Evolutionary conservation across 2,329 filamentous ascomycete genomes (phyloP).

Genomic region (Colletotrichum tanaceti): DNA sequence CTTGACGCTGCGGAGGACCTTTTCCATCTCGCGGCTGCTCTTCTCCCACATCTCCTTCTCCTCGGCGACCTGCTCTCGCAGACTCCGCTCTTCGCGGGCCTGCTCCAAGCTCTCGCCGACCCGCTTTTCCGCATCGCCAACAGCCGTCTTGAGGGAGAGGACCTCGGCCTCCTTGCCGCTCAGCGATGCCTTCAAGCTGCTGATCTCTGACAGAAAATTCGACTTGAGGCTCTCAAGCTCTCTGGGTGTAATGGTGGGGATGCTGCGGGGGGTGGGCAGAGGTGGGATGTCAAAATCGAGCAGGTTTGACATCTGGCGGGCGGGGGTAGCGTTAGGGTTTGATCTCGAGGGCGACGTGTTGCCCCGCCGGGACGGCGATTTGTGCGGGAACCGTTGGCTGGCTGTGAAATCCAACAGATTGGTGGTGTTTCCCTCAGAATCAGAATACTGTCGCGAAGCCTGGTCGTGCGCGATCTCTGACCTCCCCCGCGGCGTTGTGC

Average conservation of each 20-base stretch:
- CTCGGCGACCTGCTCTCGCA: slow-evolving; percentile 76
- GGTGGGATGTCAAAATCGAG: slow-evolving; percentile 96
- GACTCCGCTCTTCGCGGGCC: slow-evolving; percentile 78
- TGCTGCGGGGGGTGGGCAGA: slow-evolving; percentile 88
- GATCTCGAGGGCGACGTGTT: slow-evolving; percentile 36
- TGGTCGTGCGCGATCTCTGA: slow-evolving; percentile 51
- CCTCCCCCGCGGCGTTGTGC: slow-evolving; percentile 53
- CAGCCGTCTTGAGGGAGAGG: slow-evolving; percentile 84
- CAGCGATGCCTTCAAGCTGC: slow-evolving; percentile 89
- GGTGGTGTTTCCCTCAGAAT: slow-evolving; percentile 70
- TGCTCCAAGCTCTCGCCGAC: slow-evolving; percentile 88
- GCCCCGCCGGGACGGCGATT: slow-evolving; percentile 59
- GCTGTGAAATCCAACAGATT: slow-evolving; percentile 92
- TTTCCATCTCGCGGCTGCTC: slow-evolving; percentile 86
- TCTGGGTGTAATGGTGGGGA: slow-evolving; percentile 89
- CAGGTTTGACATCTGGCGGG: slow-evolving; percentile 72
- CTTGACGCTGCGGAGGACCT: slow-evolving; percentile 80
- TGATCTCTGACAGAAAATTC: slow-evolving; percentile 90
- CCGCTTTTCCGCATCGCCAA: slow-evolving; percentile 90
- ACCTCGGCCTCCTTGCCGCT: slow-evolving; percentile 95
- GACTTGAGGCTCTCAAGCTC: slow-evolving; percentile 95
- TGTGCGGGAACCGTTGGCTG: slow-evolving; percentile 65
- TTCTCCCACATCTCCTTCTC: slow-evolving; percentile 88
- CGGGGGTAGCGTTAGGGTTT: slow-evolving; percentile 58
- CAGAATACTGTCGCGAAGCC: slow-evolving; percentile 53